These are phyloP conservation scores for Auricularia sp. DNA, from an alignment of 768 basidiomycete genomes.

Conservation along the genomic window DNA sequence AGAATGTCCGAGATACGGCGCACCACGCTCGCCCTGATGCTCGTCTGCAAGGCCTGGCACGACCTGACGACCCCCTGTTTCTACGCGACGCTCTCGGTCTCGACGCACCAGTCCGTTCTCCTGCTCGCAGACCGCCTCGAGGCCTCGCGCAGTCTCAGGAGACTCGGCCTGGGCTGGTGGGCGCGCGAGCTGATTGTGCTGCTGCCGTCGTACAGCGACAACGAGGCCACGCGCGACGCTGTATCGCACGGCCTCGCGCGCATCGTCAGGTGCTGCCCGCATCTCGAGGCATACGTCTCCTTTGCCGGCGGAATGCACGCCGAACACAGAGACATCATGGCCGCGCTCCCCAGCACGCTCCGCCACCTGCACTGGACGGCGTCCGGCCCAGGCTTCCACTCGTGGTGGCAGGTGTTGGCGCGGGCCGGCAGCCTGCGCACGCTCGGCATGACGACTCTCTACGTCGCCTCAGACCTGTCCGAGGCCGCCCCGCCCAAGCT, in stretches of 20 bases:
- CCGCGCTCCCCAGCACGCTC: neutral
- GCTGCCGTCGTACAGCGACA: neutral
- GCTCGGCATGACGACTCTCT: neutral
- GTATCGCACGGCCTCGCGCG: neutral
- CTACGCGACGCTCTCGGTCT: neutral
- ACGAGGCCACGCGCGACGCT: neutral
- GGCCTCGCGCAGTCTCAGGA: neutral
- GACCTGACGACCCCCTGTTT: neutral
- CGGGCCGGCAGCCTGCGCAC: neutral
- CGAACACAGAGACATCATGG: neutral
- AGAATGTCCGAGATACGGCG: neutral
- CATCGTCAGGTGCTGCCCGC: neutral
- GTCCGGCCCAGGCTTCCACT: neutral
- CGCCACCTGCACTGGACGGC: neutral
- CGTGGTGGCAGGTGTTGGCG: neutral
- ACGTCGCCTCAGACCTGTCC: neutral
- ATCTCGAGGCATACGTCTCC: neutral
- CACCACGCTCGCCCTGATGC: neutral
- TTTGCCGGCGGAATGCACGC: neutral
- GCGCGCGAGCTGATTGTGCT: neutral
- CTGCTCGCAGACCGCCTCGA: neutral
- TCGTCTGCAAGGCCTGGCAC: neutral
- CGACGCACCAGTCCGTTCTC: neutral
- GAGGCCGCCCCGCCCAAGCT: neutral
- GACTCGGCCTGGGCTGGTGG: neutral